phyloP scores from a whole-genome alignment of 2,329 filamentous ascomycete genomes.

The Botrytis cinerea region DNA sequence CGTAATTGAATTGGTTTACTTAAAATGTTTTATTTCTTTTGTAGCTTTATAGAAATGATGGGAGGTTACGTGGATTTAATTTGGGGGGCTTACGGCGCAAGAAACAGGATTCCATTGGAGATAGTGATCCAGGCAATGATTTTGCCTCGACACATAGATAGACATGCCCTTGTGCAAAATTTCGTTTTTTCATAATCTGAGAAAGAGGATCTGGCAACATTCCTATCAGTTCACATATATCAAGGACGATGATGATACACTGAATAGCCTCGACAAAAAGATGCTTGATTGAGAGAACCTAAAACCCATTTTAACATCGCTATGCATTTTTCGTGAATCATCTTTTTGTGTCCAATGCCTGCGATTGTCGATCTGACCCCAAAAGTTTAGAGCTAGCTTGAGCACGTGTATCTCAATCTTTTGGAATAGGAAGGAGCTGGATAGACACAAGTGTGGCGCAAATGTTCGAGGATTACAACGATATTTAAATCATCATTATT shows the following conservation, averaged over 20 bases:
- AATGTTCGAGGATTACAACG: neutral
- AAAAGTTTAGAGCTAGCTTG: neutral
- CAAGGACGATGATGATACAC: neutral
- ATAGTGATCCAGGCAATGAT: neutral
- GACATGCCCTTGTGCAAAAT: neutral
- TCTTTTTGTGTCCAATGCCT: neutral
- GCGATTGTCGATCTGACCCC: neutral
- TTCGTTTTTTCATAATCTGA: neutral
- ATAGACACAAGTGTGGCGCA: neutral
- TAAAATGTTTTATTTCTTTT: neutral
- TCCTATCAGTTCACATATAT: neutral
- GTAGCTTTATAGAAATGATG: neutral
- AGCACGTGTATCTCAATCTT: neutral
- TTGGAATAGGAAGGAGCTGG: rapidly evolving
- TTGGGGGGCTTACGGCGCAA: neutral
- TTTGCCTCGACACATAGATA: neutral
- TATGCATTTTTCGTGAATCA: neutral
- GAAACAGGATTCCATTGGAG: neutral
- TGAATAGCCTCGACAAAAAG: no score
- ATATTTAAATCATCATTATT: neutral
- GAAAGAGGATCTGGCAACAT: rapidly evolving
- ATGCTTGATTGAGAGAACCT: neutral
- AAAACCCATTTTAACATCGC: no score
- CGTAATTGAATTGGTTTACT: no score
- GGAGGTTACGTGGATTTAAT: neutral